Percentiles rank a stretch among this genome's conserved stretches.
These are phyloP conservation scores for Aspergillus persii DNA, from an alignment of 2,329 filamentous ascomycete species.

Conservation along the genomic window DNA sequence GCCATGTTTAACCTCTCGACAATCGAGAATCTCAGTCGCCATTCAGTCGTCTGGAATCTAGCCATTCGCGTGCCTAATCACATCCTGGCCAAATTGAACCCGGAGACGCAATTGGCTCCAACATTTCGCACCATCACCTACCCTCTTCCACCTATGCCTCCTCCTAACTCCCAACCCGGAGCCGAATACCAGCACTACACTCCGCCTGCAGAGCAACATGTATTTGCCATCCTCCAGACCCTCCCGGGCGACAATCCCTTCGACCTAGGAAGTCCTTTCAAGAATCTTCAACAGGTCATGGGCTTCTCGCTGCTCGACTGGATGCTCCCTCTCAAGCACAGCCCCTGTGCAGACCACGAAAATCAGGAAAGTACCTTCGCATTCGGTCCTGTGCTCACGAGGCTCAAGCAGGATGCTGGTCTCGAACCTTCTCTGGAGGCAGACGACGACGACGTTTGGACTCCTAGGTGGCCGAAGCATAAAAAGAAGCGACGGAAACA, in stretches of 20 bases:
- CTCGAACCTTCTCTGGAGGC: slow-evolving; percentile 20
- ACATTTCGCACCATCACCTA: slow-evolving; percentile 43
- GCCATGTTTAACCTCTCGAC: slow-evolving; percentile 75
- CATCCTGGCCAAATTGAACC: slow-evolving; percentile 32
- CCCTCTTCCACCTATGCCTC: slow-evolving; percentile 32
- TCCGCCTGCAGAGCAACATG: slow-evolving; percentile 56
- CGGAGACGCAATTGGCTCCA: slow-evolving; percentile 35
- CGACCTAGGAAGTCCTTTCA: slow-evolving; percentile 64
- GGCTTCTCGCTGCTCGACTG: slow-evolving; percentile 70
- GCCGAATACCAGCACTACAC: slow-evolving; percentile 23
- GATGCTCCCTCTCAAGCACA: slow-evolving; percentile 72
- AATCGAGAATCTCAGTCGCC: slow-evolving; percentile 70
- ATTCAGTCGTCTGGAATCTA: slow-evolving; percentile 64
- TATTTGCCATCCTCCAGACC: slow-evolving; percentile 76
- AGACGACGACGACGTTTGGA: slow-evolving; percentile 1
- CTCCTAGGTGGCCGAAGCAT: slow-evolving; percentile 5
- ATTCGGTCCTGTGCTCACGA: slow-evolving; percentile 61
- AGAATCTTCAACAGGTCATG: slow-evolving; percentile 79
- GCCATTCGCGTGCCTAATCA: slow-evolving; percentile 67
- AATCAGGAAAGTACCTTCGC: slow-evolving; percentile 65
- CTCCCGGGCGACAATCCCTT: slow-evolving; percentile 79
- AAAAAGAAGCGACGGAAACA: slow-evolving; percentile 17
- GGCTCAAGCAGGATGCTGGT: slow-evolving; percentile 52
- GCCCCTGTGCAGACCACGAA: slow-evolving; percentile 71
- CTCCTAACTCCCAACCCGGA: slow-evolving; percentile 16